Percentiles rank a stretch among this genome's conserved stretches.
These are phyloP conservation scores for Asterella californica DNA, from an alignment of 225 moss, liverwort and hornwort genomes.

Conservation along the genomic window DNA sequence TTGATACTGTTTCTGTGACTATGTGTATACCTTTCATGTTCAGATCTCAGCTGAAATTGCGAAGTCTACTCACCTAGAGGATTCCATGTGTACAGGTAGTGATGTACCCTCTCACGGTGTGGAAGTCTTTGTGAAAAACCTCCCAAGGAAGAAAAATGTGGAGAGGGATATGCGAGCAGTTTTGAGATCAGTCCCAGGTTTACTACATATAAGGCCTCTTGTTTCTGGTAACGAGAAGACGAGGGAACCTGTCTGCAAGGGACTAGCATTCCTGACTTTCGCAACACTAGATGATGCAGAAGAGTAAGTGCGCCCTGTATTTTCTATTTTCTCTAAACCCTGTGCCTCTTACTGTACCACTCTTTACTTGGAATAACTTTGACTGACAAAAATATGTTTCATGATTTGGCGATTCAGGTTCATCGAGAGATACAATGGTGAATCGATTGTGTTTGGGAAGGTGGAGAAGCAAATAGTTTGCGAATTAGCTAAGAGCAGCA, in stretches of 20 bases:
- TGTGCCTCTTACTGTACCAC: not conserved
- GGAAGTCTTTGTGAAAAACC: constrained; percentile 80
- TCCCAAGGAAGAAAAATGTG: constrained; percentile 85
- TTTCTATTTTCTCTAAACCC: too few relatives aligned
- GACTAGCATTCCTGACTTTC: constrained; percentile 88
- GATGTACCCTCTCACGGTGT: constrained; percentile 63
- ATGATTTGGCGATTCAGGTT: constrained; percentile 48
- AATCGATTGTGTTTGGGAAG: constrained; percentile 68
- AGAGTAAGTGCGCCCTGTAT: not conserved
- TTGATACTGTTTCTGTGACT: not conserved
- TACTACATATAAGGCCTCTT: constrained; percentile 83
- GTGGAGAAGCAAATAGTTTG: constrained; percentile 67
- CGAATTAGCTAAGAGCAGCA: constrained; percentile 65
- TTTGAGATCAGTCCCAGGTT: constrained; percentile 53
- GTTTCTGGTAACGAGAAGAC: constrained; percentile 76
- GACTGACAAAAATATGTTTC: not conserved
- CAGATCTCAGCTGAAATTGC: not conserved
- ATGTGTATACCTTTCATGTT: not conserved
- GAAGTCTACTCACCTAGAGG: not conserved
- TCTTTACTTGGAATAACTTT: not conserved
- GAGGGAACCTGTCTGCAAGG: constrained; percentile 93
- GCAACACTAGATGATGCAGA: constrained; percentile 60
- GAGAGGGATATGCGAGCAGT: constrained; percentile 72
- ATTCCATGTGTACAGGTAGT: constrained; percentile 33
- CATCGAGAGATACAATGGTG: constrained; percentile 51